Conservation (phyloP, 331 rosid genomes). For the Quercus lobata region DNA sequence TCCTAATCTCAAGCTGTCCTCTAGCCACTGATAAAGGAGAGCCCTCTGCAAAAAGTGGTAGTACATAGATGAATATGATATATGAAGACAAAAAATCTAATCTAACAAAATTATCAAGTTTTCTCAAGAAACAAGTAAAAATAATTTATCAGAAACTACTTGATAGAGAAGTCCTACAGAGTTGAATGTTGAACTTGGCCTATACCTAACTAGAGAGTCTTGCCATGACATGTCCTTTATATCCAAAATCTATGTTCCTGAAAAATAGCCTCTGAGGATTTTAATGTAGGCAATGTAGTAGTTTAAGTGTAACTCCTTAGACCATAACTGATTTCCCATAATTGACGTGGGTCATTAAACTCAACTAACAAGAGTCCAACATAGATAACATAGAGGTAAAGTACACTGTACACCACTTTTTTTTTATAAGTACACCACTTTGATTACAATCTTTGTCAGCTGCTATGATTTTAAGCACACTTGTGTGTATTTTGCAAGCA, state of each 20-base stretch:
- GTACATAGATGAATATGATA: not conserved
- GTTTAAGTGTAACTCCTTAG: not conserved
- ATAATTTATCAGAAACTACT: not conserved
- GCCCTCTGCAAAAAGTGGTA: constrained; percentile 42
- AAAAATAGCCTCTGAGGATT: not conserved
- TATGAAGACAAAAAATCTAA: not conserved
- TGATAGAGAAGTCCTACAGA: not conserved
- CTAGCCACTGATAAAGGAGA: constrained; percentile 76
- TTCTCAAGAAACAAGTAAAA: not conserved
- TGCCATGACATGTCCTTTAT: not conserved
- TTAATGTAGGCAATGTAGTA: not conserved
- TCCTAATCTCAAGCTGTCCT: constrained; percentile 82
- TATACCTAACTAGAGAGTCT: not conserved
- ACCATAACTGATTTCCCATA: not conserved
- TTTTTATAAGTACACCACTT: not conserved
- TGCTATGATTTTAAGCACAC: not conserved
- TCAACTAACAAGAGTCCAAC: not conserved
- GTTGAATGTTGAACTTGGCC: not conserved
- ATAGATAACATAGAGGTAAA: not conserved
- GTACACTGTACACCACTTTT: not conserved
- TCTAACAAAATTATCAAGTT: not conserved
- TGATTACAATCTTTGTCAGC: not conserved
- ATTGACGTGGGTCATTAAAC: not conserved
- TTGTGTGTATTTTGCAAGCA: not conserved
- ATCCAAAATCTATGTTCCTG: not conserved